These are phyloP conservation scores for Bjerkandera adusta DNA, from an alignment of 1,284 basidiomycete species.

Conservation along the genomic window DNA sequence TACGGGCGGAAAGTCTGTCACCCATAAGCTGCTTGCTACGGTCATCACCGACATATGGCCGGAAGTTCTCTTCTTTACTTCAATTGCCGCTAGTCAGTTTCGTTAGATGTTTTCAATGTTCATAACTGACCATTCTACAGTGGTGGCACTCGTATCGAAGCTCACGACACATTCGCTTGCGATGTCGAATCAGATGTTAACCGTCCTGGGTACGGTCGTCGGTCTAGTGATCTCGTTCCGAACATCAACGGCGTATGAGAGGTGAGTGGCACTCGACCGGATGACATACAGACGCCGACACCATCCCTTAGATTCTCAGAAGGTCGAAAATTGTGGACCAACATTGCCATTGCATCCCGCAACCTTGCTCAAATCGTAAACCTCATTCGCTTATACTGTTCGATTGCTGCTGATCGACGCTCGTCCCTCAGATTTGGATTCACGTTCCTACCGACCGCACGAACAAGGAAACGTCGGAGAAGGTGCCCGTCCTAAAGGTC, in stretches of 20 bases:
- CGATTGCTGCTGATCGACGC: not conserved
- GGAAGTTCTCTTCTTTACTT: conserved; percentile 51
- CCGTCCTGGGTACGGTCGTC: conserved; percentile 38
- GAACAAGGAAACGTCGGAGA: conserved; percentile 31
- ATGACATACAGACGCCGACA: not conserved
- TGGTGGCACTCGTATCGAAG: conserved; percentile 50
- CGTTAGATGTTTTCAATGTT: not conserved
- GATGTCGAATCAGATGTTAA: conserved; percentile 39
- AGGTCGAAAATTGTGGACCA: conserved; percentile 62
- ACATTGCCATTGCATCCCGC: conserved; percentile 48
- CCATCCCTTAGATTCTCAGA: conserved; percentile 47
- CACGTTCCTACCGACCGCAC: conserved; percentile 49
- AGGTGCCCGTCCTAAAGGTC: conserved; percentile 41
- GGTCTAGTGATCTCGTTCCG: conserved; percentile 38
- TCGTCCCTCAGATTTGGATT: conserved; percentile 53
- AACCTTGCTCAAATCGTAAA: conserved; percentile 52
- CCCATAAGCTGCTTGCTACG: conserved; percentile 54
- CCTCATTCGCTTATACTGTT: conserved; percentile 8
- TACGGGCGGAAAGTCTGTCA: conserved; percentile 18
- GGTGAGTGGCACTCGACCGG: not conserved
- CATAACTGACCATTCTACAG: conserved; percentile 26
- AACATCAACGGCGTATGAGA: conserved; percentile 54
- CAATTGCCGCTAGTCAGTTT: conserved; percentile 48
- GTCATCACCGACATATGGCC: conserved; percentile 63
- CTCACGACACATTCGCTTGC: conserved; percentile 39